Evolutionary conservation across 1,139 yeast genomes (phyloP), one percentile per base, ranked within the genome.

Genomic region (Candida sanyaensis): DNA sequence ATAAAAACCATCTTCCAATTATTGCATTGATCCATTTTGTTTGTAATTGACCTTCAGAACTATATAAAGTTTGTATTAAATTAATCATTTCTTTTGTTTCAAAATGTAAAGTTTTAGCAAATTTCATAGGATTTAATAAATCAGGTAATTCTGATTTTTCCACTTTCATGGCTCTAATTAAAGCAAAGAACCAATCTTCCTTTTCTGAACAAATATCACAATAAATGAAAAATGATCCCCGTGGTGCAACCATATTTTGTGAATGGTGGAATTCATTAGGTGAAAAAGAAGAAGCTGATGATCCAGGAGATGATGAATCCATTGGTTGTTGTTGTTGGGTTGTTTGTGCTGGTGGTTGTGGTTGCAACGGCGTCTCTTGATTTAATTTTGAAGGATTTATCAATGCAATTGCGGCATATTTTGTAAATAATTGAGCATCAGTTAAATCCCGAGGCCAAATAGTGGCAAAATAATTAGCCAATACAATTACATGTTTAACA

Each of bases 11-110:
- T 50, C 98, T 73, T 0, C 98, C 98, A 10, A 88, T 58, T 6
- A 92, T 56, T 0, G 96, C 97, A 65, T 93, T 93, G 29, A 93
- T 66, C 99, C 98, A 93, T 60, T 89, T 83, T 0, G 96, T 84
- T 37, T 88, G 87, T 29, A 88, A 65, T 58, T 90, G 95, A 1
- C 91, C 91, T 57, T 88, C 96, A 0, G 92, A 81, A 2, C 96
- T 84, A 59, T 90, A 88, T 41, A 90, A 64, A 0, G 88, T 80
- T 59, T 87, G 92, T 46, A 90, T 88, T 54, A 91, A 69, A 47
- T 80, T 81, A 52, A 88, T 76, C 76, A 88, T 83, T 59, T 90
- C 88, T 6, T 77, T 70, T 0, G 96, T 88, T 42, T 80, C 77
- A 60, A 84, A 85, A 59, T 87, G 90, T 31, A 88, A 70, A 0